phyloP scores from a whole-genome alignment of 2,329 filamentous ascomycete genomes.

The Cercospora zeae-maydis region DNA sequence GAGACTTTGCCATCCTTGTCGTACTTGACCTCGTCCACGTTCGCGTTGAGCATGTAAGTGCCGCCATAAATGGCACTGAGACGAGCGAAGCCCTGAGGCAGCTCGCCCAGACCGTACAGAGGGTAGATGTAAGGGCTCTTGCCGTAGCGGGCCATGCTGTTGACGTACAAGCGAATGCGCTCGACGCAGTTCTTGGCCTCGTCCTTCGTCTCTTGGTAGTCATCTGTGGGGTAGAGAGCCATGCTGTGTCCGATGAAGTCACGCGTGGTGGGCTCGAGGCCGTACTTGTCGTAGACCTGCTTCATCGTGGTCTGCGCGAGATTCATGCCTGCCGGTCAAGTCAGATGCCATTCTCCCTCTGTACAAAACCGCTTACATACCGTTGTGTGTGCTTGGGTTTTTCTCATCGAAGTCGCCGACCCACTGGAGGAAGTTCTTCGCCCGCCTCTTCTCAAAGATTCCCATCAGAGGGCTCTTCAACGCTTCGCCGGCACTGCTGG shows the following conservation, averaged over 20 bases:
- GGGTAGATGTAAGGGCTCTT: slow-evolving; percentile 99
- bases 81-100: slow-evolving; percentile 95
- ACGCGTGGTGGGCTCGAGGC: slow-evolving; percentile 80
- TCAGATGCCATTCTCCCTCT: slow-evolving; percentile 15
- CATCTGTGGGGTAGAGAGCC: slow-evolving; percentile 89
- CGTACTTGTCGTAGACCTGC: slow-evolving; percentile 98
- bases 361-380: slow-evolving; percentile 45
- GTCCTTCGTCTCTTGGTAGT: slow-evolving; percentile 72
- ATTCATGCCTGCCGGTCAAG: slow-evolving; percentile 61
- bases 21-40: slow-evolving; percentile 83
- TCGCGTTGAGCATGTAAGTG: slow-evolving; percentile 98
- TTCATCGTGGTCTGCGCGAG: slow-evolving; percentile 81
- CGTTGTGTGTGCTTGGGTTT: slow-evolving; percentile 83
- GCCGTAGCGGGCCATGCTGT: slow-evolving; percentile 95
- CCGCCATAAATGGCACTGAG: slow-evolving; percentile 97
- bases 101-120: slow-evolving; percentile 92
- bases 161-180: slow-evolving; percentile 92
- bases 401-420: slow-evolving; percentile 79
- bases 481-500: slow-evolving; percentile 86
- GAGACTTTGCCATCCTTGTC: slow-evolving; percentile 72
- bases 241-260: slow-evolving; percentile 98
- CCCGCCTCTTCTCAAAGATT: slow-evolving; percentile 93
- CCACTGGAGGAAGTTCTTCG: slow-evolving; percentile 96
- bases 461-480: slow-evolving; percentile 93
- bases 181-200: slow-evolving; percentile 79